A percentile compares a stretch with the other conserved stretches of the same genome.
These are phyloP conservation scores for Fusarium floridanum DNA, from an alignment of 2,329 filamentous ascomycete genomes.

Conservation along the genomic window DNA sequence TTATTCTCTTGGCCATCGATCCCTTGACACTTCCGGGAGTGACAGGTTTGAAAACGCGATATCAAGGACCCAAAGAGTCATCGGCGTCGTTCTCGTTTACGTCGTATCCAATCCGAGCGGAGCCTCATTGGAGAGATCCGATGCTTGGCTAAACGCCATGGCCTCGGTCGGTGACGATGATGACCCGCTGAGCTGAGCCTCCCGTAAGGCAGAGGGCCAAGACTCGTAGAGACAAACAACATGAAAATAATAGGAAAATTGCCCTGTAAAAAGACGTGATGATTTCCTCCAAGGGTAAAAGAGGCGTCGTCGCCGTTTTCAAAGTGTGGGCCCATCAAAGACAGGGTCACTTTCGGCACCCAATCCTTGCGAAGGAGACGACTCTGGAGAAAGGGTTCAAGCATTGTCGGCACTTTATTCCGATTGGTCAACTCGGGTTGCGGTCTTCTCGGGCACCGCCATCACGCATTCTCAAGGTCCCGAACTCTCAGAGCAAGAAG, in stretches of 20 bases:
- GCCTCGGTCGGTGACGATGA: background rate
- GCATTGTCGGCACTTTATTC: background rate
- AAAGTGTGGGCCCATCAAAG: background rate
- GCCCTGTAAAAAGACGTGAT: background rate
- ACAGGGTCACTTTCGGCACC: background rate
- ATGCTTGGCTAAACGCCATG: background rate
- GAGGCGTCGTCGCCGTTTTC: background rate
- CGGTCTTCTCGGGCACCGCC: slow-evolving; percentile 35
- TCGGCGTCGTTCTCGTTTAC: background rate
- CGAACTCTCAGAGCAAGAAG: background rate
- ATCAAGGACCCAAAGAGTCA: slow-evolving; percentile 1
- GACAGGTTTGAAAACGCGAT: background rate
- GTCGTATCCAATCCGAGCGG: background rate
- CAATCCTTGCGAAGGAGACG: background rate
- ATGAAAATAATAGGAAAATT: background rate
- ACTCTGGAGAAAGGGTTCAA: background rate
- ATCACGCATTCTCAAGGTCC: slow-evolving; percentile 1
- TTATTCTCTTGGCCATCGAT: slow-evolving; percentile 8
- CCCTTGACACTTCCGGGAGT: slow-evolving; percentile 14
- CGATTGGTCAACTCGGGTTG: slow-evolving; percentile 37
- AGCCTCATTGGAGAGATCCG: slow-evolving; percentile 2
- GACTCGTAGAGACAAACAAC: background rate
- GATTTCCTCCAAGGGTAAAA: background rate
- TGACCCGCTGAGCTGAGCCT: background rate
- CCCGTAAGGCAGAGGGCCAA: background rate